phyloP scores from a whole-genome alignment of 2,329 filamentous ascomycete species.

The Diaporthe sp. region DNA sequence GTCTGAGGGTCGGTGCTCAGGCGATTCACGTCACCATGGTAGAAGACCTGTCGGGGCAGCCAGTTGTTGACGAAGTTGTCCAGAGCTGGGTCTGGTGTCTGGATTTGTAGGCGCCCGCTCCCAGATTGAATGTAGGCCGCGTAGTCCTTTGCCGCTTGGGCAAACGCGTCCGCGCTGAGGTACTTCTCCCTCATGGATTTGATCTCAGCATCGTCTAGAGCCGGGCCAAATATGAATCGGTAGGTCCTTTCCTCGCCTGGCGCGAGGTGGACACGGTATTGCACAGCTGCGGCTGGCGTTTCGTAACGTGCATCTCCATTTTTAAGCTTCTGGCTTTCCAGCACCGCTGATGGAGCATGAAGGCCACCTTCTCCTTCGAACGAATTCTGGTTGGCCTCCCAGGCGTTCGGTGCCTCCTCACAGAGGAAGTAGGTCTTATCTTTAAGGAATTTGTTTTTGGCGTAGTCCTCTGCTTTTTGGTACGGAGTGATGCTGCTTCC shows the following conservation, averaged over 20 bases:
- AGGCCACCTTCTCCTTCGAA: constrained; percentile 71
- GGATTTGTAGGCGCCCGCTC: constrained; percentile 63
- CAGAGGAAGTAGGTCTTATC: constrained; percentile 71
- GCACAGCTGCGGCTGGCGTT: constrained; percentile 66
- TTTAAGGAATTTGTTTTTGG: constrained; percentile 68
- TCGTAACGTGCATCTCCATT: constrained; percentile 67
- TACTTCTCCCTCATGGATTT: constrained; percentile 60
- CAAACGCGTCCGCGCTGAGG: constrained; percentile 63
- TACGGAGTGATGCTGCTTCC: constrained; percentile 68
- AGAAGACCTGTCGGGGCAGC: constrained; percentile 70
- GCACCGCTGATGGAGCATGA: constrained; percentile 62
- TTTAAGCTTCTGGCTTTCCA: constrained; percentile 52
- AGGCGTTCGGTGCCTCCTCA: constrained; percentile 63
- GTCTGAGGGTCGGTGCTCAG: constrained; percentile 71
- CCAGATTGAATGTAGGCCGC: constrained; percentile 64
- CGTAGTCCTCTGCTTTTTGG: constrained; percentile 69
- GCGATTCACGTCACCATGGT: constrained; percentile 71
- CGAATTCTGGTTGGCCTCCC: constrained; percentile 64
- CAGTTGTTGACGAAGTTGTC: constrained; percentile 73
- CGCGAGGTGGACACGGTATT: constrained; percentile 61
- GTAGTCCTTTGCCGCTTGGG: constrained; percentile 60
- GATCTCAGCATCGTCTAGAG: constrained; percentile 65
- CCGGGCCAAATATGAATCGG: constrained; percentile 69
- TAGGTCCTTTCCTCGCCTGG: constrained; percentile 59
- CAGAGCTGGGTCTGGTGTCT: constrained; percentile 66